These are phyloP conservation scores for Kuraishia borneana DNA, from an alignment of 805 yeast species.

Conservation along the genomic window DNA sequence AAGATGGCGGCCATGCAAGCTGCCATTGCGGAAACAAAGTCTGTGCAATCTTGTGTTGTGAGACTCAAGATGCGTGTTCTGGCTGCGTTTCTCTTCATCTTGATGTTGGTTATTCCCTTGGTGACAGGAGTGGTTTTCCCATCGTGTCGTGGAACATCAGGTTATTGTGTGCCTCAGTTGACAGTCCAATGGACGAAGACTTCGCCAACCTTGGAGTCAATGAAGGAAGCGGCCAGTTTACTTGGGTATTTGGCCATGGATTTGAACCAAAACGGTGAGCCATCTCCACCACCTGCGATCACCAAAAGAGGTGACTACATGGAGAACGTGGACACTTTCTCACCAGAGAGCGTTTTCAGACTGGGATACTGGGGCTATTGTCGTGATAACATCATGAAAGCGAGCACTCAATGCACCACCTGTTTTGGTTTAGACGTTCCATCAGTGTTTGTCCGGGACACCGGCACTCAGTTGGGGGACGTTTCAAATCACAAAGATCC, in stretches of 20 bases:
- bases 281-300: conserved; percentile 2
- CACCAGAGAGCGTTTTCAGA: conserved; percentile 26
- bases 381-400: conserved; percentile 18
- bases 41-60: conserved; percentile 9
- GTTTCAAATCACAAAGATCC: conserved; percentile 29
- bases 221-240: conserved; percentile 25
- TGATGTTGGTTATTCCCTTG: background rate
- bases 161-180: conserved; percentile 30
- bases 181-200: conserved; percentile 27
- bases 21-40: no score
- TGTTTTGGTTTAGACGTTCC: conserved; percentile 33
- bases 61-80: background rate
- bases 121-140: conserved; percentile 4
- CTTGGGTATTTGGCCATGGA: conserved; percentile 35
- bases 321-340: conserved; percentile 32
- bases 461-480: conserved; percentile 33
- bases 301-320: conserved; percentile 6
- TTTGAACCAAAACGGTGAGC: conserved; percentile 15
- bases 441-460: conserved; percentile 35
- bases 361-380: conserved; percentile 40
- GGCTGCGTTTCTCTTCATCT: background rate
- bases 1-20: no score
- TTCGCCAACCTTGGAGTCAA: no score
- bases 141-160: conserved; percentile 21
- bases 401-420: conserved; percentile 19